Evolutionary conservation across 1,139 yeast species (phyloP), one percentile per base, ranked within the genome.

Genomic region (Blastobotrys raffinosifermentans): DNA sequence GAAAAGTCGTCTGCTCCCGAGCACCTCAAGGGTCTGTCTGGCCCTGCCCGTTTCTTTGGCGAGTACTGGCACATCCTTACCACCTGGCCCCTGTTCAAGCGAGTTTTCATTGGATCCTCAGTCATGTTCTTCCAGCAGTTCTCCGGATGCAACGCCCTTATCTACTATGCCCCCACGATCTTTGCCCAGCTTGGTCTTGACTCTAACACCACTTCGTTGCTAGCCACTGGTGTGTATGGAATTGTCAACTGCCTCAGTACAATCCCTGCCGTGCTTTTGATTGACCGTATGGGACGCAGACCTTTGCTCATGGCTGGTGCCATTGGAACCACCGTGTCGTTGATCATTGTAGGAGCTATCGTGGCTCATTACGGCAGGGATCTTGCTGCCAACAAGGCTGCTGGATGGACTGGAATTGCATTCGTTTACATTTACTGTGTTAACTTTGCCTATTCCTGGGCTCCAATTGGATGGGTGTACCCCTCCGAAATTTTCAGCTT

Each of bases 391-490:
- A 41, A 42, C 25, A 21, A 33, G 11, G 37, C 44, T n/a, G 53
- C 79, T 4, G 73, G 75, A 49, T 72, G 77, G 57, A 69, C 73
- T 33, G 70, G 77, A 62, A 65, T 80, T 46, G 77, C 81, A n/a
- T 79, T 80, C 61, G 69, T 77, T 21, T 80, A 86, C 67, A 60
- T 75, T 32, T 80, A 77, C 54, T 79, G 79, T 58, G 75, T 81
- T 17, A 77, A 73, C 57, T 80, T 80, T 57, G 87, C 87, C 14
- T 65, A 83, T 31, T 69, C 85, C 19, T 81, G 89, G 89, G 89
- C 77, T 91, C 85, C 86, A 23, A 66, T 75, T 39, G 73, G 75
- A 26, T 81, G 89, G 89, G 85, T 83, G 33, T 67, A 79, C 43
- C 69, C 78, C 43, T 80, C 84, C 37, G 93, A 81, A 60, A 68